A percentile compares a stretch with the other conserved stretches of the same genome.
phyloP scores from a whole-genome alignment of 179 eudicot genomes.

The Beta macrorhiza region DNA sequence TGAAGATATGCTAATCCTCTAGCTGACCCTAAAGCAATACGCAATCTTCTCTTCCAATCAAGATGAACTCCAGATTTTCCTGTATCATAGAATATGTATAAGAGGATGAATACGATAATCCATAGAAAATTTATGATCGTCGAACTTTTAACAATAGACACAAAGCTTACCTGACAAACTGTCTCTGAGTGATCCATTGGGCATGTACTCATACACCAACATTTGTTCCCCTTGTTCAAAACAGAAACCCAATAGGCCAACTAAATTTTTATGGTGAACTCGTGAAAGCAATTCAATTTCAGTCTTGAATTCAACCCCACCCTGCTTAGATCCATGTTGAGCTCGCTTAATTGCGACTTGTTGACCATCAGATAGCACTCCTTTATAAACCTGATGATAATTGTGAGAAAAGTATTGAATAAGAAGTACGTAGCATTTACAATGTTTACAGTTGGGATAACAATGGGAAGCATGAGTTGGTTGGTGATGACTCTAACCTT shows the following conservation, averaged over 20 bases:
- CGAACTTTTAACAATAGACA: neutral
- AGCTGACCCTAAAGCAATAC: slow-evolving; percentile 83
- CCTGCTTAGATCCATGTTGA: slow-evolving; percentile 82
- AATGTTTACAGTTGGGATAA: neutral
- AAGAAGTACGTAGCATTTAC: neutral
- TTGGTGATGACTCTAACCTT: slow-evolving; percentile 45
- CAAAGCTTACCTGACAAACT: slow-evolving; percentile 59
- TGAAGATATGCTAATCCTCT: slow-evolving; percentile 88
- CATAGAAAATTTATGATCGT: neutral
- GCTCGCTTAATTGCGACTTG: slow-evolving; percentile 78
- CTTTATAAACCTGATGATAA: slow-evolving; percentile 66
- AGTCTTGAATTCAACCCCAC: slow-evolving; percentile 85
- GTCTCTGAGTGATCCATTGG: slow-evolving; percentile 80
- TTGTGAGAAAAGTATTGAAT: neutral
- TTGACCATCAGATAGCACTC: slow-evolving; percentile 59
- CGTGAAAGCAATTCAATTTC: slow-evolving; percentile 94
- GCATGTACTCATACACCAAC: slow-evolving; percentile 79
- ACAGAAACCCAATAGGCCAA: slow-evolving; percentile 80
- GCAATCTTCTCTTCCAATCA: slow-evolving; percentile 86
- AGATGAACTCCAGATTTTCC: slow-evolving; percentile 81
- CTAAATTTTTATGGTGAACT: slow-evolving; percentile 91
- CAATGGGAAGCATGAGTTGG: neutral
- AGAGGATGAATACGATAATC: neutral
- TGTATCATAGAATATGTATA: slow-evolving; percentile 19
- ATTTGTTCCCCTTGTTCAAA: slow-evolving; percentile 84